Base-by-base conservation (phyloP, 2,329 filamentous ascomycete genomes). In the Penicillium sp. region DNA sequence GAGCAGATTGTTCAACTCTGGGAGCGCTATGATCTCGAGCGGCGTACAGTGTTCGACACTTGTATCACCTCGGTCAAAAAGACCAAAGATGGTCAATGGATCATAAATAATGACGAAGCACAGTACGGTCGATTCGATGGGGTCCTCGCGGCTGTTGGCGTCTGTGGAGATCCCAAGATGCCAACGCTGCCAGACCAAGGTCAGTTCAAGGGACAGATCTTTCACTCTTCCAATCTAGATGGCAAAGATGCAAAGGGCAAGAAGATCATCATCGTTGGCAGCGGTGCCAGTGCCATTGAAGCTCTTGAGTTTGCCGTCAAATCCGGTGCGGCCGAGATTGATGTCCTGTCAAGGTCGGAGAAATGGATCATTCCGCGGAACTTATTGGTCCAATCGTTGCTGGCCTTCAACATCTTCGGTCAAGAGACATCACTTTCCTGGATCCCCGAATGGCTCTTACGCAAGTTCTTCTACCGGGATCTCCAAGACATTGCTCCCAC, bases 351-450 rank as follows among this genome's bases (percentile, higher is more conserved):
- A 0, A 82, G 91, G 19, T 89, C 86, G 13, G 90, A 93, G 64
- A 94, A 93, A 71, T 93, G 90, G 90, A 90, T 94, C 58, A 92
- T 93, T 48, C 91, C 91, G 0, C 83, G 91, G 8, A 94, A 95
- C 61, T 78, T 89, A 0, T 45, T 94, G 39, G 80, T 94, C 47
- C 87, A 95, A 68, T 79, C 83, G 1, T 78, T 95, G 1, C 81
- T 96, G 1, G 83, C 89, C 2, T 76, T 91, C 64, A 95, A 95
- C 71, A 82, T 94, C 48, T 87, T 92, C 55, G 91, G 90, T 1
- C 85, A 88, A 40, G 89, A 94, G 71, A 94, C 88, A 0, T 70
- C 83, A 0, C 74, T 94, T 16, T 91, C 88, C 1, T 91, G 86
- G 79, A 87, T 96, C 34, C 91, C 91, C 0, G 91, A 95, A 70